Conservation (phyloP, 768 basidiomycete genomes). For the Hygrocybe punicea region DNA sequence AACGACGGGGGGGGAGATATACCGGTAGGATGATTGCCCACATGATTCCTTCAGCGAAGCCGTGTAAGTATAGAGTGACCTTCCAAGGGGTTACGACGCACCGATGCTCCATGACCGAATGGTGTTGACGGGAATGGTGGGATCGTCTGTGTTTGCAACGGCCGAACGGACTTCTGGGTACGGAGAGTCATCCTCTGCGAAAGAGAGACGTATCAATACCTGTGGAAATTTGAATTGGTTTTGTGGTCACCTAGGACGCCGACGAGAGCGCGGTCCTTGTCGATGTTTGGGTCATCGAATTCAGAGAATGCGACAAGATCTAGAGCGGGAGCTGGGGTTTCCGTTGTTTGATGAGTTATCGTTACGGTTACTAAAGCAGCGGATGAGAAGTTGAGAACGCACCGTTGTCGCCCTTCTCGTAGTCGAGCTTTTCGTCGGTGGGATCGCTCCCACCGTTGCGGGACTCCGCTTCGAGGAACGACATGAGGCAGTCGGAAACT, state of each 20-base stretch:
- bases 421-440: neutral
- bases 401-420: neutral
- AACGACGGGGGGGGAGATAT: conserved; percentile 7
- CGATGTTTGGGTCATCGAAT: conserved; percentile 46
- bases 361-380: neutral
- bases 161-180: conserved; percentile 58
- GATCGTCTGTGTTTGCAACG: conserved; percentile 45
- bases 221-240: neutral
- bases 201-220: neutral
- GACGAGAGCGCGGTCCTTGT: conserved; percentile 31
- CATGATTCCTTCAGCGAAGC: conserved; percentile 32
- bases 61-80: neutral
- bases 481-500: too few relatives aligned
- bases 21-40: conserved; percentile 64
- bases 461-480: neutral
- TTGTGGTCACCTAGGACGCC: conserved; percentile 9
- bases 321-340: too few relatives aligned
- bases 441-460: neutral
- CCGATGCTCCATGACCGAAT: conserved; percentile 74
- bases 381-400: neutral
- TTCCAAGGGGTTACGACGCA: neutral
- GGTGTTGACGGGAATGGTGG: conserved; percentile 31
- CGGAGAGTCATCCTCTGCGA: conserved; percentile 46
- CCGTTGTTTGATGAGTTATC: neutral
- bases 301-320: conserved; percentile 20